phyloP scores from a whole-genome alignment of 2,329 filamentous ascomycete species.

The Verticillium nubilum region DNA sequence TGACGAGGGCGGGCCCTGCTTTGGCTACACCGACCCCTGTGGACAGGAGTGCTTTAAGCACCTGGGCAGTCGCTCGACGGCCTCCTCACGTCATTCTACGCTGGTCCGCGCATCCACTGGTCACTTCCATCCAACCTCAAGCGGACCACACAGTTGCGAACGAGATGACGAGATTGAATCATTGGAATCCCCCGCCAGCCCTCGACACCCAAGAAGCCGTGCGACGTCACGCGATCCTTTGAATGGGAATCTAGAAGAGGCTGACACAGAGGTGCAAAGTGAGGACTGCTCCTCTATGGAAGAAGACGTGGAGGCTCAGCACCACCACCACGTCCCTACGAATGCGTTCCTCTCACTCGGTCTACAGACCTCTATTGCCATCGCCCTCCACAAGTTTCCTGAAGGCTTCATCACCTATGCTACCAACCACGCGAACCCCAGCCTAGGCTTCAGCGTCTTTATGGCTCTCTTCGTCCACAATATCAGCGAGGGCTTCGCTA shows the following conservation, averaged over 20 bases:
- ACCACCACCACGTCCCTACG: conserved; percentile 92
- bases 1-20: conserved; percentile 56
- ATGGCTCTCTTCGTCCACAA: conserved; percentile 97
- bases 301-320: conserved; percentile 46
- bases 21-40: conserved; percentile 60
- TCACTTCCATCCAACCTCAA: conserved; percentile 17
- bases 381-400: conserved; percentile 92
- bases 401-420: conserved; percentile 88
- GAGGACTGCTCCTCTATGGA: conserved; percentile 6
- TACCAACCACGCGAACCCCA: conserved; percentile 91
- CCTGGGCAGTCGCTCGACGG: conserved; percentile 31
- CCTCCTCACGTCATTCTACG: conserved; percentile 26
- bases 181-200: conserved; percentile 22
- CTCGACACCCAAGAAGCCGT: conserved; percentile 28
- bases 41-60: conserved; percentile 63
- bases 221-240: conserved; percentile 33
- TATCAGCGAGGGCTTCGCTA: conserved; percentile 92
- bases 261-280: conserved; percentile 15
- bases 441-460: conserved; percentile 86
- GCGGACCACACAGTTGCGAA: conserved; percentile 16
- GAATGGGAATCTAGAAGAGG: conserved; percentile 15
- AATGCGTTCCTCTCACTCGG: conserved; percentile 93
- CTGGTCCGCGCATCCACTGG: conserved; percentile 38
- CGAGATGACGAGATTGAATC: conserved; percentile 20
- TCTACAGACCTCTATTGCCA: conserved; percentile 92